phyloP scores from a whole-genome alignment of 1,284 basidiomycete species.

The Ustilago hordei region DNA sequence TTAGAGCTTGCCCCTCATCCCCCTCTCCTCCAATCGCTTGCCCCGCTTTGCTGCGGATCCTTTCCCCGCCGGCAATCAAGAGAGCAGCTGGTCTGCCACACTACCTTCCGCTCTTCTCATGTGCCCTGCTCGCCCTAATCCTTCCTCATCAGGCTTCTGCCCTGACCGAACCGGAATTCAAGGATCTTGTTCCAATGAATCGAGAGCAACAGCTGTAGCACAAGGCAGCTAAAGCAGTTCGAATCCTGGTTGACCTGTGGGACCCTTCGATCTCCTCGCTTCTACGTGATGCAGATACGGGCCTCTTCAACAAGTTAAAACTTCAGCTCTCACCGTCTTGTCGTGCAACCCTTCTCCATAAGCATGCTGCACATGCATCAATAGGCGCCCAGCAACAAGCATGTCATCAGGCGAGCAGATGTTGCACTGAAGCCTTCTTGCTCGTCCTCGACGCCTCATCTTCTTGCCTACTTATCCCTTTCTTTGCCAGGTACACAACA shows the following conservation, averaged over 20 bases:
- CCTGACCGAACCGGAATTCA: too few species aligned
- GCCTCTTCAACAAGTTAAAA: background rate
- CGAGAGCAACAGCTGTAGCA: background rate
- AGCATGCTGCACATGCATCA: background rate
- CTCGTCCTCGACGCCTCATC: background rate
- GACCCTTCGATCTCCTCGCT: background rate
- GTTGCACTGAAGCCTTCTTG: background rate
- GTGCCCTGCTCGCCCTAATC: too few species aligned
- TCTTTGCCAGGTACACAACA: background rate
- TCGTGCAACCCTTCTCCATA: background rate
- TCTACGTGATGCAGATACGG: background rate
- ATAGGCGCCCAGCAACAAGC: background rate
- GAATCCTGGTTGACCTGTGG: background rate
- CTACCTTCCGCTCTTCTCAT: background rate
- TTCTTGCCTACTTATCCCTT: background rate
- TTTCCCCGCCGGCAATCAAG: background rate
- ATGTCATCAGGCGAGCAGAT: background rate
- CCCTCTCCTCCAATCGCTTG: background rate
- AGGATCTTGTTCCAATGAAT: background rate
- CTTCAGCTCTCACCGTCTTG: background rate
- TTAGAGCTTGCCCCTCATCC: conserved; percentile 5
- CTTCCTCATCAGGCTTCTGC: too few species aligned
- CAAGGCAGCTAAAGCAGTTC: too few species aligned
- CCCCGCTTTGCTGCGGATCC: conserved; percentile 1
- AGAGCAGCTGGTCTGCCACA: too few species aligned